These are phyloP conservation scores for Panicum miliaceum DNA, from an alignment of 176 grass and related monocot genomes.

Conservation along the genomic window DNA sequence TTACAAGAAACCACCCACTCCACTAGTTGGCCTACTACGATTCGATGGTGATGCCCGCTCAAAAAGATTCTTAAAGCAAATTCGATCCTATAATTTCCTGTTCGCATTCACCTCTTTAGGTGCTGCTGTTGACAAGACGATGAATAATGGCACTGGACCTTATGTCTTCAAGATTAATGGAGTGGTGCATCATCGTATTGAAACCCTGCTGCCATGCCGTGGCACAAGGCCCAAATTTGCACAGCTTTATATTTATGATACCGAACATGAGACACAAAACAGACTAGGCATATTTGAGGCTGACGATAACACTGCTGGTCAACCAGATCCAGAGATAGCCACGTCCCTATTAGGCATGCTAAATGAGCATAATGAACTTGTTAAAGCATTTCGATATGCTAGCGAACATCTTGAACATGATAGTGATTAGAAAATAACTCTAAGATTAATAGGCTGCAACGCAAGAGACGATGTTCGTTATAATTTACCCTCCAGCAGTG, in stretches of 20 bases:
- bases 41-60: not conserved
- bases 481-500: not conserved
- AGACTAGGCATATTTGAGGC: not conserved
- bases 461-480: not conserved
- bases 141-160: not conserved
- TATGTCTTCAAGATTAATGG: conserved; percentile 8
- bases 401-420: not conserved
- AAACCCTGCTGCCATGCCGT: not conserved
- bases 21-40: not conserved
- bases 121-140: not conserved
- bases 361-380: not conserved
- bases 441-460: not conserved
- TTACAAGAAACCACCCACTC: not conserved
- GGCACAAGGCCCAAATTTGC: not conserved
- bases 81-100: not conserved
- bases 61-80: not conserved
- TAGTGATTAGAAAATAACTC: not conserved
- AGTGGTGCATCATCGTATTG: not conserved
- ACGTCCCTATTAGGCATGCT: not conserved
- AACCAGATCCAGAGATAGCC: not conserved
- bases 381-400: not conserved
- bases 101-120: not conserved
- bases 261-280: not conserved
- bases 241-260: not conserved
- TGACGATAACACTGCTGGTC: not conserved